Base-by-base conservation (phyloP, 257 asterid species). In the Solanum virginianum region DNA sequence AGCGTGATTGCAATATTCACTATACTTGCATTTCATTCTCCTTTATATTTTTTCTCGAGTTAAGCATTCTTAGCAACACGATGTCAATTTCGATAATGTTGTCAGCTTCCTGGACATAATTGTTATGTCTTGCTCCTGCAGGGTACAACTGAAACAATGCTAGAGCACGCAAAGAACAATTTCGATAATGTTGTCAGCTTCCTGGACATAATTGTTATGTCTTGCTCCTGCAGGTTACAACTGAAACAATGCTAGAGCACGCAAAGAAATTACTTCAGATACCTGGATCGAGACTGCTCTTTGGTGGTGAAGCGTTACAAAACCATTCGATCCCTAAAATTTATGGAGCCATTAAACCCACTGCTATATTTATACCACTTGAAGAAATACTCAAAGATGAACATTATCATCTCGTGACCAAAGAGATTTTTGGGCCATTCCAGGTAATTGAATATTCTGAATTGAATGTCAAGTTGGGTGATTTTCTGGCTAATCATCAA, bases 291-390 rank as follows among this genome's bases (percentile, higher is more conserved):
- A 92, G 92, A 84, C 91, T 97, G 68, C 87, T 97, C 17, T 97
- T 97, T 84, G 99, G 99, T 74, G 99, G 99, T 41, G 93, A 95
- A 89, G 88, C 91, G 57, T 88, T 97, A 51, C 77, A 92, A 88
- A 94, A 90, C 85, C 98, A 95, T 91, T 91, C 94, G 18, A 97
- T 97, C 85, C 99, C 99, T 63, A 18, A 88, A 62, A 77, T 97
- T 69, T 97, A 97, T 85, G 99, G 99, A 79, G 98, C 98, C 86
- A 93, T 97, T 82, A 92, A 88, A 92, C 98, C 99, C 3, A 97
- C 98, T 86, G 99, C 99, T n/a, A 92, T 97, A 45, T 97, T 92
- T 84, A 72, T 97, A 81, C 99, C 99, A 18, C 91, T 97, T 1
- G 96, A 93, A 85, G 98, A 97, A 90, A 93, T 97, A 74, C 70